These are phyloP conservation scores for Nemania diffusa DNA, from an alignment of 2,329 filamentous ascomycete species.

Conservation along the genomic window DNA sequence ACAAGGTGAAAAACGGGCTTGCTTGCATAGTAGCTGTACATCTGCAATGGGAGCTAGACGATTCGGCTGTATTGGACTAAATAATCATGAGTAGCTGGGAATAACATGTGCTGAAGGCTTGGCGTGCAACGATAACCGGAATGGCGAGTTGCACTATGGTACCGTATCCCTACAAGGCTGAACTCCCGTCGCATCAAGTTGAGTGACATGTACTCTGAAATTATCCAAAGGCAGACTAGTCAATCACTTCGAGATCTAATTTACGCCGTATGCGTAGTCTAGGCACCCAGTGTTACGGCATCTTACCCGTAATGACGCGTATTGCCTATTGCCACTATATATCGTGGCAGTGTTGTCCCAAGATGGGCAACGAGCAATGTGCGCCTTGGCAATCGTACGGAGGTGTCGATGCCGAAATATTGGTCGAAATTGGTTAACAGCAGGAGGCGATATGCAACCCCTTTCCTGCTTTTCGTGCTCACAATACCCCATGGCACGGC, in stretches of 20 bases:
- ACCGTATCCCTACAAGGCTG: slow-evolving; percentile 36
- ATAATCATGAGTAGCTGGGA: background rate
- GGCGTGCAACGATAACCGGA: slow-evolving; percentile 26
- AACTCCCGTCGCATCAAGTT: slow-evolving; percentile 21
- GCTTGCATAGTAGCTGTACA: slow-evolving; percentile 9
- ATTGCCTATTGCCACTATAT: slow-evolving; percentile 21
- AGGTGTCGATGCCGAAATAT: slow-evolving; percentile 13
- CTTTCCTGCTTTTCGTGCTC: slow-evolving; percentile 20
- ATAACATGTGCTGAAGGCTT: slow-evolving; percentile 20
- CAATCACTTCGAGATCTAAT: background rate
- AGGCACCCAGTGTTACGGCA: background rate
- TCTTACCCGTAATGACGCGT: slow-evolving; percentile 4
- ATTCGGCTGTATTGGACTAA: slow-evolving; percentile 13
- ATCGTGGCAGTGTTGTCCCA: slow-evolving; percentile 17
- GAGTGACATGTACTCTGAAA: slow-evolving; percentile 11
- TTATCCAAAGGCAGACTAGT: background rate
- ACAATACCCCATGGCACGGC: slow-evolving; percentile 1
- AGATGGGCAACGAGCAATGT: slow-evolving; percentile 6
- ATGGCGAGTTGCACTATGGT: slow-evolving; percentile 25
- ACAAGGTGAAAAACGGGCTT: slow-evolving; percentile 12
- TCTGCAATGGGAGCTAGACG: slow-evolving; percentile 7
- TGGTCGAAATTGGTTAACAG: slow-evolving; percentile 16
- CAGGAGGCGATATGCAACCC: slow-evolving; percentile 25
- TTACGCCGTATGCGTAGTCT: no score
- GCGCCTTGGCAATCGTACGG: slow-evolving; percentile 15